A percentile compares a stretch with the other conserved stretches of the same genome.
Evolutionary conservation across 495 filamentous ascomycete genomes (phyloP).

Genomic region (Trichoderma asperelloides): DNA sequence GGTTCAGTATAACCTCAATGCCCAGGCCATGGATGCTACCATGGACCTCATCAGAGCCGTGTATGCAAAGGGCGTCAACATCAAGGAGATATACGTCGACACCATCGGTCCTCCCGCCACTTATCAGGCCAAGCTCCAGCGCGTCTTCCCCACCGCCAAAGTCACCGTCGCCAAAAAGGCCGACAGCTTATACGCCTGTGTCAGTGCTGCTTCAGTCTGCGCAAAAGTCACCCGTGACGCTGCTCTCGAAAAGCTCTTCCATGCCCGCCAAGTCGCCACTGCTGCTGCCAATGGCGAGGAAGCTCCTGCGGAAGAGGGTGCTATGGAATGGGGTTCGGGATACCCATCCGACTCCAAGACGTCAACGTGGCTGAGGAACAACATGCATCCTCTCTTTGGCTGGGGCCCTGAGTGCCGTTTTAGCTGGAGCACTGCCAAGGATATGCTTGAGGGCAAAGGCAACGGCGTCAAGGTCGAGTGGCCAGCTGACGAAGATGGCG

Average conservation of each 20-base stretch:
- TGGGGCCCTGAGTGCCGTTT: constrained; percentile 91
- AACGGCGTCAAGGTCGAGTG: constrained; percentile 67
- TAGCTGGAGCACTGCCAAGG: constrained; percentile 90
- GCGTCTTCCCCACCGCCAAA: constrained; percentile 66
- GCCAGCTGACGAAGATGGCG: constrained; percentile 64
- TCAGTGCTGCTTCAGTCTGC: constrained; percentile 86
- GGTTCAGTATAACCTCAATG: constrained; percentile 77
- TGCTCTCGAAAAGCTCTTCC: constrained; percentile 68
- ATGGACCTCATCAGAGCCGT: constrained; percentile 73
- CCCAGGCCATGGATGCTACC: constrained; percentile 95
- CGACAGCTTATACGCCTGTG: constrained; percentile 85
- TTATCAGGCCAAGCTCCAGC: constrained; percentile 78
- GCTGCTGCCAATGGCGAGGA: constrained; percentile 11
- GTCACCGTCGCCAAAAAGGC: constrained; percentile 96
- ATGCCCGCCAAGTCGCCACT: constrained; percentile 24
- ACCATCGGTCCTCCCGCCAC: constrained; percentile 75
- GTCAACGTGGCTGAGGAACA: constrained; percentile 66
- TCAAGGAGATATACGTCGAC: constrained; percentile 88
- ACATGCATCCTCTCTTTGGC: constrained; percentile 90
- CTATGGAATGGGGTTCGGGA: constrained; percentile 70
- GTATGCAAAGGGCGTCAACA: constrained; percentile 62
- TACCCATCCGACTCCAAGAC: constrained; percentile 87
- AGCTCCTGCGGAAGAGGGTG: constrained; percentile 12
- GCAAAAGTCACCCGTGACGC: constrained; percentile 94
- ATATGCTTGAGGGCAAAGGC: constrained; percentile 66